Percentiles rank a stretch among this genome's conserved stretches.
Evolutionary conservation across 805 yeast genomes (phyloP).

Genomic region (Candida coleopterorum): DNA sequence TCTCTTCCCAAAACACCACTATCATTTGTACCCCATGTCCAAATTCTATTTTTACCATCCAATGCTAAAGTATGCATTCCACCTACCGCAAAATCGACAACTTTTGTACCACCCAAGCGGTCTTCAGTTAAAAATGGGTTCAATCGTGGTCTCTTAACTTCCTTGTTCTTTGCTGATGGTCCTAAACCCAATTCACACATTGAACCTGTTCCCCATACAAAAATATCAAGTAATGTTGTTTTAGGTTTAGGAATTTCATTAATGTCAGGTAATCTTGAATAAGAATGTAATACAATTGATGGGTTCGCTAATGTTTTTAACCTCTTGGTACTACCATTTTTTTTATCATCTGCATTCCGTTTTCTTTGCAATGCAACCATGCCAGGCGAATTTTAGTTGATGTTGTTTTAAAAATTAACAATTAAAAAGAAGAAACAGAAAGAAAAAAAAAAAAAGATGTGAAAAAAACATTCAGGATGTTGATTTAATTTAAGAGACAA

Average conservation of each 20-base stretch:
- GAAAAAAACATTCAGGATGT: too few relatives aligned
- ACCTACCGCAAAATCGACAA: slow-evolving; percentile 88
- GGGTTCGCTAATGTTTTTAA: slow-evolving; percentile 22
- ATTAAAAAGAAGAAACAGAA: neutral
- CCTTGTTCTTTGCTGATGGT: slow-evolving; percentile 84
- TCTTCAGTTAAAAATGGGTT: slow-evolving; percentile 69
- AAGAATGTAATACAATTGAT: slow-evolving; percentile 45
- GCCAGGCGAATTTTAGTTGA: too few relatives aligned
- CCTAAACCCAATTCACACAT: slow-evolving; percentile 99
- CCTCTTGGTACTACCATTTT: slow-evolving; percentile 19
- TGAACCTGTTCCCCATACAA: slow-evolving; percentile 94
- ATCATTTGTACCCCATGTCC: slow-evolving; percentile 99
- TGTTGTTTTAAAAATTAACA: too few relatives aligned
- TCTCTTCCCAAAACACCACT: slow-evolving; percentile 88
- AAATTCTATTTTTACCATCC: slow-evolving; percentile 69
- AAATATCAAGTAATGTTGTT: slow-evolving; percentile 60
- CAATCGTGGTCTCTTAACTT: slow-evolving; percentile 92
- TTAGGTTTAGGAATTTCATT: slow-evolving; percentile 37
- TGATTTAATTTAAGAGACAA: neutral
- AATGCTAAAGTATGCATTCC: slow-evolving; percentile 92
- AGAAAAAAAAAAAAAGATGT: too few relatives aligned
- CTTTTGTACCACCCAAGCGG: slow-evolving; percentile 44
- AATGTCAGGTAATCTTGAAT: slow-evolving; percentile 42
- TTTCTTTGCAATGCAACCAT: slow-evolving; percentile 46
- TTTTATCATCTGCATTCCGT: slow-evolving; percentile 17